Base-by-base conservation (phyloP, 2,329 filamentous ascomycete genomes). In the Diaporthe vexans region DNA sequence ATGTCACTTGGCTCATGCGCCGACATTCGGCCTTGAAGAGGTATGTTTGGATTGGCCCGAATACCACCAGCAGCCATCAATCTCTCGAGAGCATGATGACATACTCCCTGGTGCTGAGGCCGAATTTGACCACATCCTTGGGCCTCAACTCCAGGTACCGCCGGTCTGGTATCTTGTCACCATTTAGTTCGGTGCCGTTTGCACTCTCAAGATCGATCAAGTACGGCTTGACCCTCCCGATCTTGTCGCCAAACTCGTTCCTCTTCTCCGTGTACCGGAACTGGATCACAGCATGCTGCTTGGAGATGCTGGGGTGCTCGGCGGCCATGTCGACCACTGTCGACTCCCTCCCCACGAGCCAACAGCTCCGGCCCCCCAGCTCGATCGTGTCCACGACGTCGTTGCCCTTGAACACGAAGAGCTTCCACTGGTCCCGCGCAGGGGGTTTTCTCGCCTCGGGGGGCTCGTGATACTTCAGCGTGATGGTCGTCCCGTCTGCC, bases 381-480 rank as follows among this genome's bases (percentile, higher is more conserved):
- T 95, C 91, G 29, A 98, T 88, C 1, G 94, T 97, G 80, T 97
- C 95, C 46, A 98, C 83, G 4, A 97, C 88, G 73, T 95, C 94
- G 37, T 89, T 83, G 15, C 91, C 94, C 81, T 98, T 98, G 89
- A 99, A 99, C 29, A 98, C 90, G 81, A 97, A 98, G 63, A 99
- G 86, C 75, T 94, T 94, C 96, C 96, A 99, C 73, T 91, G 86
- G 78, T 97, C 92, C 72, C 91, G 92, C 0, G 93, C 81, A 0
- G 95, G 89, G 0, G 97, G 94, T 79, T 98, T 98, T 74, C 97
- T 93, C 67, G 96, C 94, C 85, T 99, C 97, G 15, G 94, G 86
- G 1, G 97, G 97, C 84, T 99, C 97, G 85, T 98, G 94, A 83
- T 99, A 99, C 86, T 98, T 98, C 61, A 99, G 90, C 4, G 94